Evolutionary conservation across 257 asterid genomes (phyloP).

Genomic region (Solanum ahanhuiri): DNA sequence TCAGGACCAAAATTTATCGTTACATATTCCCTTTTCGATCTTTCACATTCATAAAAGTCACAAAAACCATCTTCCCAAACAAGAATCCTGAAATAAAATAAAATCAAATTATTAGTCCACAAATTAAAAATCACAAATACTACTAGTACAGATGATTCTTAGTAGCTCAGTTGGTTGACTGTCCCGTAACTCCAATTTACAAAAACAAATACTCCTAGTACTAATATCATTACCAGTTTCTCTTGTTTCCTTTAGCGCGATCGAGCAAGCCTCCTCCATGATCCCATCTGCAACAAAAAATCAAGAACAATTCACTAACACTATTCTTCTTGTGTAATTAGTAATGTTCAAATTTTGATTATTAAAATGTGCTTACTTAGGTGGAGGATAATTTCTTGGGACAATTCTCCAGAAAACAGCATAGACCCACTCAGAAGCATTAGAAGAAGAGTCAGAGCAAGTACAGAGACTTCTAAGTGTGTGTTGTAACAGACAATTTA

Average conservation of each 20-base stretch:
- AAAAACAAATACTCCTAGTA: not conserved
- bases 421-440: slow-evolving; percentile 58
- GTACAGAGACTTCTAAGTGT: slow-evolving; percentile 68
- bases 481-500: slow-evolving; percentile 67
- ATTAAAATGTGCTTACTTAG: slow-evolving; percentile 44
- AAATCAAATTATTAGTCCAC: not conserved
- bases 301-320: not conserved
- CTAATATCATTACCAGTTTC: slow-evolving; percentile 49
- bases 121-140: not conserved
- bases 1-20: slow-evolving; percentile 67
- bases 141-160: not conserved
- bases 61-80: slow-evolving; percentile 92
- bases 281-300: slow-evolving; percentile 53
- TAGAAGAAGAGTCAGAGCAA: slow-evolving; percentile 30
- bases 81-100: slow-evolving; percentile 50
- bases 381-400: slow-evolving; percentile 83
- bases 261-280: slow-evolving; percentile 51
- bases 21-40: slow-evolving; percentile 33
- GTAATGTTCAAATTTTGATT: not conserved
- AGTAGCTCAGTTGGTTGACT: not conserved
- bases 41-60: slow-evolving; percentile 57
- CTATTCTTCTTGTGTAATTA: not conserved
- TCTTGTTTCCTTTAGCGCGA: slow-evolving; percentile 64
- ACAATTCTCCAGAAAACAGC: slow-evolving; percentile 81
- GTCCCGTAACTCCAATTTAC: not conserved